phyloP scores from a whole-genome alignment of 805 yeast species.

The Starmerella vitae region DNA sequence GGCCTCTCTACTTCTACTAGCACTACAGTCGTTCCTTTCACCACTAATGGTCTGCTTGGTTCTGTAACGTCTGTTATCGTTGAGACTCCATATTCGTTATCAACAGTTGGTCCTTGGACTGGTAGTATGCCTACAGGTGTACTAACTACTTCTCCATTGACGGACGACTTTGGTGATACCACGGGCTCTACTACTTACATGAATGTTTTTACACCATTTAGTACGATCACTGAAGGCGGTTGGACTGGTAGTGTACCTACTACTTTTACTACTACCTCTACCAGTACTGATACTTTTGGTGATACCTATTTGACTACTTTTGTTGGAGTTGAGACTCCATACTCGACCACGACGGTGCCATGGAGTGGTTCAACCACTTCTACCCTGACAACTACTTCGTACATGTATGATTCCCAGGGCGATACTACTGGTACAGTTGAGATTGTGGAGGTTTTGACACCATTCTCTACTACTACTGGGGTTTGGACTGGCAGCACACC shows the following conservation, averaged over 20 bases:
- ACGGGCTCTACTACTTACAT: slow-evolving; percentile 3
- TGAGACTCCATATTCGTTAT: slow-evolving; percentile 3
- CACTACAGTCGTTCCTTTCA: neutral
- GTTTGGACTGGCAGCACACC: neutral
- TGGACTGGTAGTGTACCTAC: slow-evolving; percentile 1
- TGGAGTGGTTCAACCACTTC: too few species aligned
- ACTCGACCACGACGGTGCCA: too few species aligned
- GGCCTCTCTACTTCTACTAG: slow-evolving; percentile 1
- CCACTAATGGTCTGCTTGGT: neutral
- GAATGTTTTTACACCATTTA: neutral
- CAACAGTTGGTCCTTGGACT: neutral
- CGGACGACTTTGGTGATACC: neutral
- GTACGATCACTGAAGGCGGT: neutral
- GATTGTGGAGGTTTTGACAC: neutral
- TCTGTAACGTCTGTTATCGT: neutral
- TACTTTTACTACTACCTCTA: neutral
- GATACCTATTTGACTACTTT: too few species aligned
- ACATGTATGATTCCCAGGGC: too few species aligned
- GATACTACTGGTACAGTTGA: too few species aligned
- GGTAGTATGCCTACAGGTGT: slow-evolving; percentile 1
- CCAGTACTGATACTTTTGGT: too few species aligned
- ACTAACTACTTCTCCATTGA: slow-evolving; percentile 1
- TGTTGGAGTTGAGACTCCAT: too few species aligned
- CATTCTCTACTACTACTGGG: slow-evolving; percentile 1
- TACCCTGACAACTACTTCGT: too few species aligned